Evolutionary conservation across 2,329 filamentous ascomycete genomes (phyloP).

Genomic region (Epichloe amarillans): DNA sequence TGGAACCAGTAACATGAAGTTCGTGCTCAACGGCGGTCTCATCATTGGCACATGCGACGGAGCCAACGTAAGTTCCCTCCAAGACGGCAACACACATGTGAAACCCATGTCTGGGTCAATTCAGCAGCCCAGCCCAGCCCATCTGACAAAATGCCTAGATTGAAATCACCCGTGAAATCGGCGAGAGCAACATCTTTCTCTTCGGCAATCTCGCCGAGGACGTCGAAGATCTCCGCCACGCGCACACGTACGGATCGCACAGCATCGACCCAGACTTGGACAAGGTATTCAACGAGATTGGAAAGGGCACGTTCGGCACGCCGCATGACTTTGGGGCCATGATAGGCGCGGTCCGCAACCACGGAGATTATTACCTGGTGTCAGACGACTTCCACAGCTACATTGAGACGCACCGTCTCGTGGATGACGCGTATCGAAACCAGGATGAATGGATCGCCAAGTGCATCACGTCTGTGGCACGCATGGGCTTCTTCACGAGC

Average conservation of each 20-base stretch:
- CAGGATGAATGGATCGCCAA: constrained; percentile 89
- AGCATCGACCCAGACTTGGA: constrained; percentile 61
- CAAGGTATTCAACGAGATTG: constrained; percentile 75
- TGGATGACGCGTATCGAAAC: constrained; percentile 85
- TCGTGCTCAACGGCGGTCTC: constrained; percentile 89
- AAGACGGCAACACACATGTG: neutral
- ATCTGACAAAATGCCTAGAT: constrained; percentile 35
- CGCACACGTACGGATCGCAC: constrained; percentile 73
- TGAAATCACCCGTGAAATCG: constrained; percentile 93
- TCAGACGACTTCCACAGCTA: constrained; percentile 97
- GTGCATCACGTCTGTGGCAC: constrained; percentile 72
- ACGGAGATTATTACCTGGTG: constrained; percentile 95
- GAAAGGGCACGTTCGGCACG: constrained; percentile 68
- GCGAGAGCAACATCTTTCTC: constrained; percentile 95
- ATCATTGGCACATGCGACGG: constrained; percentile 98
- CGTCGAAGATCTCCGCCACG: constrained; percentile 87
- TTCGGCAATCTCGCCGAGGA: constrained; percentile 94
- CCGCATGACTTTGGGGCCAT: constrained; percentile 67
- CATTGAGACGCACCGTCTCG: constrained; percentile 75
- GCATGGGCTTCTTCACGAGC: constrained; percentile 96
- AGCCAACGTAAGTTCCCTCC: constrained; percentile 62
- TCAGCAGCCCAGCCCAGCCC: neutral
- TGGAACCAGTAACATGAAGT: constrained; percentile 99
- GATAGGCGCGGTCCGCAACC: constrained; percentile 72
- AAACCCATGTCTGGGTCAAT: neutral